These are phyloP conservation scores for Monilinia fructicola DNA, from an alignment of 2,329 filamentous ascomycete genomes.

Conservation along the genomic window DNA sequence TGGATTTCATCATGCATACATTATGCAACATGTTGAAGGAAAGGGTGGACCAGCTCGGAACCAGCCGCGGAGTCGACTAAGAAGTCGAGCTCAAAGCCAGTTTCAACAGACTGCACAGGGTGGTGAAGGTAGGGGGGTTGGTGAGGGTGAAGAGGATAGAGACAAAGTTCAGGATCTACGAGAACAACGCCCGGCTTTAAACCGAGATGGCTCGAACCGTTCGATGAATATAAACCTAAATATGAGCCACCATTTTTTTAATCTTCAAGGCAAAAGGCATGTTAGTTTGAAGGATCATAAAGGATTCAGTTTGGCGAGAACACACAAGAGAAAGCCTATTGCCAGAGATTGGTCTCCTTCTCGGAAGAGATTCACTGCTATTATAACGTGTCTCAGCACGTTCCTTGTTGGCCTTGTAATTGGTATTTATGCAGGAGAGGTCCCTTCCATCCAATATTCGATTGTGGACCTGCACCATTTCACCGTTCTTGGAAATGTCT, in stretches of 20 bases:
- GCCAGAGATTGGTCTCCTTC: constrained; percentile 68
- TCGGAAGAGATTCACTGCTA: constrained; percentile 68
- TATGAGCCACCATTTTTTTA: constrained; percentile 36
- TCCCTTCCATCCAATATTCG: constrained; percentile 76
- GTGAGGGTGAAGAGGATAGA: constrained; percentile 8
- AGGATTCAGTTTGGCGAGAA: constrained; percentile 53
- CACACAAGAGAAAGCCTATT: constrained; percentile 62
- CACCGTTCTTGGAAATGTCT: constrained; percentile 70
- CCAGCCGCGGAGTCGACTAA: constrained; percentile 28
- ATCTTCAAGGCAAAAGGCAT: constrained; percentile 52
- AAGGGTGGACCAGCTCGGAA: constrained; percentile 15
- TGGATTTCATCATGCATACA: constrained; percentile 29
- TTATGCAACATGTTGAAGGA: constrained; percentile 27
- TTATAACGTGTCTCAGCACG: constrained; percentile 70
- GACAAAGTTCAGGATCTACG: constrained; percentile 14
- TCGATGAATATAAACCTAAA: constrained; percentile 23
- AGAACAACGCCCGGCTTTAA: neutral
- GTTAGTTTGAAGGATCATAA: constrained; percentile 51
- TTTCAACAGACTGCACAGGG: constrained; percentile 18
- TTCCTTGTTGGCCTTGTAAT: constrained; percentile 68
- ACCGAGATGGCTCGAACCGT: constrained; percentile 22
- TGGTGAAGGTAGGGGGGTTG: neutral
- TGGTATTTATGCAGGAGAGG: constrained; percentile 75
- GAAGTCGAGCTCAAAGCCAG: constrained; percentile 30
- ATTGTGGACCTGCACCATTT: constrained; percentile 68